These are phyloP conservation scores for Musa troglodytarum DNA, from an alignment of 176 grass and related monocot species.

Conservation along the genomic window DNA sequence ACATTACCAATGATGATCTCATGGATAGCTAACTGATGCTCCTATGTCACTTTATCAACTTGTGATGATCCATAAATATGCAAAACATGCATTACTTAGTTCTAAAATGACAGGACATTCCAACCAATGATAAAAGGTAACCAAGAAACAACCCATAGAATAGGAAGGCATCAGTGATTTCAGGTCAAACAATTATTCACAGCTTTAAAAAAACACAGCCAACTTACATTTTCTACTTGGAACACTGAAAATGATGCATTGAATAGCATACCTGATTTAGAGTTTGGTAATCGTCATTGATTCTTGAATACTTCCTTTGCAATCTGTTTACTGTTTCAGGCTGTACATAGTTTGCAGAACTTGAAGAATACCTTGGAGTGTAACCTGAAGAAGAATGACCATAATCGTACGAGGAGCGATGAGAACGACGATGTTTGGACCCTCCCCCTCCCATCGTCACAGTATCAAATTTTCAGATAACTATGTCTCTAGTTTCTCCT, in stretches of 20 bases:
- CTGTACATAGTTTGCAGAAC: conserved; percentile 29
- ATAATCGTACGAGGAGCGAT: conserved; percentile 26
- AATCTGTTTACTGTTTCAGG: conserved; percentile 44
- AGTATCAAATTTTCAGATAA: not conserved
- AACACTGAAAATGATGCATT: not conserved
- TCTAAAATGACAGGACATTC: too few species aligned
- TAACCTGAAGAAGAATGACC: conserved; percentile 37
- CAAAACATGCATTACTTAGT: too few species aligned
- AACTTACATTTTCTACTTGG: not conserved
- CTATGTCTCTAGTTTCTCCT: not conserved
- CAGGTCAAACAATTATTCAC: not conserved
- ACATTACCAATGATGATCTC: too few species aligned
- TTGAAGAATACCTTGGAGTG: conserved; percentile 30
- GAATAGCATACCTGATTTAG: conserved; percentile 53
- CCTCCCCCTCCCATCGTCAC: not conserved
- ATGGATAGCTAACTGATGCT: too few species aligned
- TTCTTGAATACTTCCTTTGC: conserved; percentile 62
- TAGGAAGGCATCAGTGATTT: too few species aligned
- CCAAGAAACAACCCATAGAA: too few species aligned
- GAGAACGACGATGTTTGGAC: not conserved
- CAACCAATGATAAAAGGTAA: too few species aligned
- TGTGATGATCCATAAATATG: too few species aligned
- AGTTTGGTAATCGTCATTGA: conserved; percentile 70
- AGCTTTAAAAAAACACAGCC: not conserved
- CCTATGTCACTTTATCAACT: too few species aligned